Evolutionary conservation across 371 early-diverging fungal genomes (phyloP).

Genomic region (Mucor sp.): DNA sequence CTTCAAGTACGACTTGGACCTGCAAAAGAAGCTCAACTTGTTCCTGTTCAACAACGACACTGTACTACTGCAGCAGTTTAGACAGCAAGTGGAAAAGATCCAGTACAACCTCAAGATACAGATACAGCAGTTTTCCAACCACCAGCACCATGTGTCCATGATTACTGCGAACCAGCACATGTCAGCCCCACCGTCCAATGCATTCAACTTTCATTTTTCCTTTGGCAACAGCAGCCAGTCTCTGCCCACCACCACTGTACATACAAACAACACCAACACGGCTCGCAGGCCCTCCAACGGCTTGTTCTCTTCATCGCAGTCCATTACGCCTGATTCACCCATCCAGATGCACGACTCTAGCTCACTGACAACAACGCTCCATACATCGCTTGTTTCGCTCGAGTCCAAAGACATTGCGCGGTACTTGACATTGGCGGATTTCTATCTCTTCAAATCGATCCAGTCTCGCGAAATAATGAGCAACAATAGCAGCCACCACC

Average conservation of each 20-base stretch:
- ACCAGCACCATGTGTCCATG: background rate
- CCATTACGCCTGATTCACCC: background rate
- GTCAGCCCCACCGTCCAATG: background rate
- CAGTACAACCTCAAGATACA: slow-evolving; percentile 1
- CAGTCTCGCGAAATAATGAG: slow-evolving; percentile 23
- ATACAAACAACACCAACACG: background rate
- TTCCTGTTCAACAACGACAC: slow-evolving; percentile 12
- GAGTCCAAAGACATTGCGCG: slow-evolving; percentile 43
- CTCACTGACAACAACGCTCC: background rate
- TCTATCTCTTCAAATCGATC: slow-evolving; percentile 37
- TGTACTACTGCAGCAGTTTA: background rate
- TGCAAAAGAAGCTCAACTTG: slow-evolving; percentile 21
- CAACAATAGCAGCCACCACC: background rate
- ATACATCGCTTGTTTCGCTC: slow-evolving; percentile 8
- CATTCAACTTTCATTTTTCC: slow-evolving; percentile 2
- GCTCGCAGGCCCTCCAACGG: slow-evolving; percentile 6
- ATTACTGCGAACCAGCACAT: background rate
- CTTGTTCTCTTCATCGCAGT: background rate
- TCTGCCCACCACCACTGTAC: slow-evolving; percentile 1
- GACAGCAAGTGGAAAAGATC: slow-evolving; percentile 9
- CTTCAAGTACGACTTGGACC: slow-evolving; percentile 45
- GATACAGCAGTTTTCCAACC: background rate
- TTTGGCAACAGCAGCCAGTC: background rate
- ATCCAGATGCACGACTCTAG: background rate
- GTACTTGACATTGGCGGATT: slow-evolving; percentile 48